Evolutionary conservation across 2,329 filamentous ascomycete species (phyloP).

Genomic region (Amauroascus niger): DNA sequence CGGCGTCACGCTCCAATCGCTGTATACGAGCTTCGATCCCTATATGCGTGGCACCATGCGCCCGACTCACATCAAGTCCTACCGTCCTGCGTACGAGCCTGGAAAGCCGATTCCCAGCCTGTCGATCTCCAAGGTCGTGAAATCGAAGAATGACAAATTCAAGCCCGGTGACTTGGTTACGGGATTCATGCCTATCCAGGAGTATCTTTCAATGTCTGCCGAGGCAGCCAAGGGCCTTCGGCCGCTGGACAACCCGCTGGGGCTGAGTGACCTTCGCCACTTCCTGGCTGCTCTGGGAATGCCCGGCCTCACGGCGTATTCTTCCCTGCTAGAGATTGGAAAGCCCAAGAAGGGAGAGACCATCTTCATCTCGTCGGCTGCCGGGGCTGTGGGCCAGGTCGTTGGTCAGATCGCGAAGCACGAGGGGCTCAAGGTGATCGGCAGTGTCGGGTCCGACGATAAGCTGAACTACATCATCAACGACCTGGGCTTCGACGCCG

Average conservation of each 20-base stretch:
- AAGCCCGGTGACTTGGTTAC: constrained; percentile 57
- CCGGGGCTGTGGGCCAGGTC: constrained; percentile 71
- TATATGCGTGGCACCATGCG: constrained; percentile 79
- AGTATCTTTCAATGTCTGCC: constrained; percentile 55
- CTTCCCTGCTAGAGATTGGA: constrained; percentile 63
- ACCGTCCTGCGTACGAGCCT: constrained; percentile 53
- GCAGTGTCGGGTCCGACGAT: constrained; percentile 67
- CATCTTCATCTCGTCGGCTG: constrained; percentile 71
- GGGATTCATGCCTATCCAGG: constrained; percentile 50
- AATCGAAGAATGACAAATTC: constrained; percentile 56
- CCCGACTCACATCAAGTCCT: constrained; percentile 53
- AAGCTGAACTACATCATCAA: constrained; percentile 67
- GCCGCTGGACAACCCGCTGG: constrained; percentile 56
- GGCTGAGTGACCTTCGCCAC: constrained; percentile 41
- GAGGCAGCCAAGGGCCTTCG: constrained; percentile 35
- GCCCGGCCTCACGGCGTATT: constrained; percentile 68
- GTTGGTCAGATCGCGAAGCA: constrained; percentile 78
- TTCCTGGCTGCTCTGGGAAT: constrained; percentile 72
- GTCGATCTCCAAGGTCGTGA: constrained; percentile 59
- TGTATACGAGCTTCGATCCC: constrained; percentile 70
- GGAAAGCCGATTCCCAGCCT: constrained; percentile 55
- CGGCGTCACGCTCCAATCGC: constrained; percentile 59
- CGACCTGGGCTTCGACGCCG: constrained; percentile 60
- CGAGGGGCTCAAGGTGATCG: constrained; percentile 68
- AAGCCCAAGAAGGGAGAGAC: constrained; percentile 68